Base-by-base conservation (phyloP, 1,284 basidiomycete genomes). In the Paramarasmius palmivorus region DNA sequence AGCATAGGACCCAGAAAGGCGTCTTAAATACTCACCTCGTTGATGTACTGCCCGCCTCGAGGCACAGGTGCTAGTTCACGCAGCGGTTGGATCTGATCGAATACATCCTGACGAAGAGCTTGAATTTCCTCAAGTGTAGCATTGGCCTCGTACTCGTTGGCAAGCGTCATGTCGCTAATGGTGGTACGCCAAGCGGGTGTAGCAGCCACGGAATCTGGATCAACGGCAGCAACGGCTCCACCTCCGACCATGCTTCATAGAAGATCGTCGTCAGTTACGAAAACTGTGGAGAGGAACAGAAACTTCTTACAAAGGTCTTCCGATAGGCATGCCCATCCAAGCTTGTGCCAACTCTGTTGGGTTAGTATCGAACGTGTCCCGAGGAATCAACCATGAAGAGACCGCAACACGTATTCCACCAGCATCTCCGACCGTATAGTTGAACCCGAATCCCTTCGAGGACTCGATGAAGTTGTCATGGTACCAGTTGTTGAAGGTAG, bases 201-300 rank as follows among this genome's bases (percentile, higher is more conserved):
- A 12, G 50, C 49, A 17, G 50, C 41, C 2, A 25, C 22, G 4
- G 19, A 19, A 37, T 20, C 17, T 12, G 37, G 23, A 25, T 47
- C 37, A 15, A 49, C 29, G 12, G 29, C 34, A 15, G 37, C 14
- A 25, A 53, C 54, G 17, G 23, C 42, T 40, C 45, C 54, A n/a
- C 54, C 54, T 15, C 41, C 45, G 32, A 53, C 51, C 46, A 54
- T 49, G 52, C 52, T 54, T n/a, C n/a, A n/a, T n/a, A n/a, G n/a
- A 38, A 5, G 3, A 29, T 37, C 25, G 23, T 22, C 19, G 14
- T 40, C 36, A 50, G 12, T 49, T 8, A 14, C 32, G 36, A 14
- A 25, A 12, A 1, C 20, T 20, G 4, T 14, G 36, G 40, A 36
- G 29, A 6, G 50, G 5, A 45, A 36, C 8, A n/a, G 4, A 44